Base-by-base conservation (phyloP, 768 basidiomycete species). In the Rhodotorula kratochvilovae region DNA sequence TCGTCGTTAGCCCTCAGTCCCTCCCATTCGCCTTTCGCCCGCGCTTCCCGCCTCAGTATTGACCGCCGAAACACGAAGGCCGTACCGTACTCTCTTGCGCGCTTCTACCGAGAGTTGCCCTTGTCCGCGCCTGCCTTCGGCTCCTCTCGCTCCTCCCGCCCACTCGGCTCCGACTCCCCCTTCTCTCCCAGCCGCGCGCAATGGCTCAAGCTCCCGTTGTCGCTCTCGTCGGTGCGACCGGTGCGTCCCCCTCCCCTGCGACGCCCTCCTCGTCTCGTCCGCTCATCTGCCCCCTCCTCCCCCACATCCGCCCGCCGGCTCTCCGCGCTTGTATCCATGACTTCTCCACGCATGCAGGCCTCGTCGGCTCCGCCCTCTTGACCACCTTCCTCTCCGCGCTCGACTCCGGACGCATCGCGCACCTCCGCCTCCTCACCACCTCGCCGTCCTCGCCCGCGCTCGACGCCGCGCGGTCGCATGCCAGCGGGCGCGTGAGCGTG, bases 391-490 rank as follows among this genome's bases (percentile, higher is more conserved):
- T 50, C 60, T 10, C 11, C 21, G 67, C 60, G 8, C 12, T 62
- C 17, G 1, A 13, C 0, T 4, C 23, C 17, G 27, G n/a, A 11
- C 42, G 46, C 12, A 3, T 68, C 45, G 6, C 45, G 17, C 5
- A 15, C 12, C 45, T 68, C 10, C 61, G 67, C 25, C 31, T 68
- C 60, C 67, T 68, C 60, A 68, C 61, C n/a, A 25, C 67, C 11
- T 56, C 60, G 25, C 60, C 60, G 27, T 7, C 35, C 16, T 56
- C 67, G 2, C n/a, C 54, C 16, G 39, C 36, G 25, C 61, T 68
- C 17, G 27, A 17, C 45, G 0, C 43, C 0, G 43, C 45, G 7
- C 50, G 50, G 17, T 27, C 50, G 15, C 42, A 11, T 0, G 0
- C 27, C 1, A 3, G 12, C 19, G 0, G 3, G 27, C 15, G n/a